Percentiles rank a stretch among this genome's conserved stretches.
Evolutionary conservation across 495 filamentous ascomycete species (phyloP).

Genomic region (Daldinia grandis): DNA sequence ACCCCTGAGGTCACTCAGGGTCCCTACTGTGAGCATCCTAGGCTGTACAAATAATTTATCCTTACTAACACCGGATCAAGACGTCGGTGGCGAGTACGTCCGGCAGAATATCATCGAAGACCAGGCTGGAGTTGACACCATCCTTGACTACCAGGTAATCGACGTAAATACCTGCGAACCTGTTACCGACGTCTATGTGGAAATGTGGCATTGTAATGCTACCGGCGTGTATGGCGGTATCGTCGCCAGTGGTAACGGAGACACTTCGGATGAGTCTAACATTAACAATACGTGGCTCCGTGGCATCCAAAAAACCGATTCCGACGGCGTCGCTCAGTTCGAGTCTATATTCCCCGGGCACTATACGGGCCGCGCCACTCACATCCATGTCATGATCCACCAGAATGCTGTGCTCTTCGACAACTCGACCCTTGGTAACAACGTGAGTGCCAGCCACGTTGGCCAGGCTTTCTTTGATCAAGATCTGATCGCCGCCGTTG

Average conservation of each 20-base stretch:
- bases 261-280: conserved; percentile 56
- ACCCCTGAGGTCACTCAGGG: not conserved
- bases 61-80: not conserved
- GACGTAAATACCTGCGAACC: conserved; percentile 62
- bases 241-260: conserved; percentile 61
- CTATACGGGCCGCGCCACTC: conserved; percentile 50
- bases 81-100: not conserved
- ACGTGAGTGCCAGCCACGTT: not conserved
- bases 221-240: conserved; percentile 66
- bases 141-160: not conserved
- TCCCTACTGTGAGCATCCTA: not conserved
- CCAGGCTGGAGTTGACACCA: not conserved
- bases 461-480: not conserved
- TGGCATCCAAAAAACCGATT: conserved; percentile 60
- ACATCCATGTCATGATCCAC: not conserved
- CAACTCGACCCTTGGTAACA: not conserved
- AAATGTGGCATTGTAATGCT: conserved; percentile 63
- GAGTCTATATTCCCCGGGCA: conserved; percentile 64
- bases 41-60: no score
- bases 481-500: not conserved
- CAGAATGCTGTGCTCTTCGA: not conserved
- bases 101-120: not conserved
- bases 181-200: conserved; percentile 63
- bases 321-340: conserved; percentile 60
- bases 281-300: conserved; percentile 61